Percentiles rank a stretch among this genome's conserved stretches.
These are phyloP conservation scores for Penicillium digitatum DNA, from an alignment of 2,329 filamentous ascomycete species.

Conservation along the genomic window DNA sequence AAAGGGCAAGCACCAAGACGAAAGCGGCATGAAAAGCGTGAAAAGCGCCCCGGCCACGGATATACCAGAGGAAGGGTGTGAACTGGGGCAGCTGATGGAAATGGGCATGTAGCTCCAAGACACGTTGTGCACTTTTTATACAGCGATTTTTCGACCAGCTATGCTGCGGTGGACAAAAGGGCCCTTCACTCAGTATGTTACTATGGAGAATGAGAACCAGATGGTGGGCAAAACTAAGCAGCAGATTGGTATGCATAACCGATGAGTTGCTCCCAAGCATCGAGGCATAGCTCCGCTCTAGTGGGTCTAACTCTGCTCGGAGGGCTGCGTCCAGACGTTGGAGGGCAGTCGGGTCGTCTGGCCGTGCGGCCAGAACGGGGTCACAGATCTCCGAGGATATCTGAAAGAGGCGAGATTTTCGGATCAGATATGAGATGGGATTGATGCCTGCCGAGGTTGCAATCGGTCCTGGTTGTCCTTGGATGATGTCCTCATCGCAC, in stretches of 20 bases:
- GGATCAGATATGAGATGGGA: conserved; percentile 2
- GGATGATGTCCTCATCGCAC: no score
- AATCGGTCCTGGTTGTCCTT: no score
- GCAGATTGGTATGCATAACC: not conserved
- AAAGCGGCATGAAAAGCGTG: not conserved
- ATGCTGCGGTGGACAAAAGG: no score
- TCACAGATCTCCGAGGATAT: not conserved
- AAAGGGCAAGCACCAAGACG: not conserved
- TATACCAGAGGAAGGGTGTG: not conserved
- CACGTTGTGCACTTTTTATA: not conserved
- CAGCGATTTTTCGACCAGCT: no score
- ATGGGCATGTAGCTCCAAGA: not conserved
- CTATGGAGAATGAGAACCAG: not conserved
- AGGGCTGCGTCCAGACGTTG: not conserved
- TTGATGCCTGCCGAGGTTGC: no score
- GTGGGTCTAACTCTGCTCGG: not conserved
- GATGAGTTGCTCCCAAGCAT: not conserved
- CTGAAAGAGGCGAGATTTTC: not conserved
- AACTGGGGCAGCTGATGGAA: not conserved
- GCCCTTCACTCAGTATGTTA: no score
- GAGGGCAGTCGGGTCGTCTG: not conserved
- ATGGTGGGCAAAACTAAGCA: not conserved
- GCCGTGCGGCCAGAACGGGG: not conserved
- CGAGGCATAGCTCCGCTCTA: not conserved
- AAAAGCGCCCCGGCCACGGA: not conserved